Base-by-base conservation (phyloP, 306 rosid species). In the Prunus mume region DNA sequence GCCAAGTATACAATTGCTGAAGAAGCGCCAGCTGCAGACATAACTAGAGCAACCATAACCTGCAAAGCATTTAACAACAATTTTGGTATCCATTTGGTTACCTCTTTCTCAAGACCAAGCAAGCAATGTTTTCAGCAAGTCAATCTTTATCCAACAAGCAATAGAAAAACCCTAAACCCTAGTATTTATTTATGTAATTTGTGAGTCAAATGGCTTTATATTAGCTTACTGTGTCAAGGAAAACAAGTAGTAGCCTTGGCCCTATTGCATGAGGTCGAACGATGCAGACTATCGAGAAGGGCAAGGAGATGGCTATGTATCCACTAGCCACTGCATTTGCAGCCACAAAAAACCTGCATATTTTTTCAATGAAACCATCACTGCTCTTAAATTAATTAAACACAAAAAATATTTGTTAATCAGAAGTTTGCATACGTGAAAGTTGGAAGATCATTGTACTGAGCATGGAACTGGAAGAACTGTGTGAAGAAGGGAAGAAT, bases 401-500 rank as follows among this genome's bases (percentile, higher is more conserved):
- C 41, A 38, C 65, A 51, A 20, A 19, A 13, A 20, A 4, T 64
- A 12, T 9, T 19, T 12, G 50, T 30, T 11, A 11, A 25, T 38
- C 32, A 62, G 28, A 34, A 50, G 25, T 7, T 68, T 18, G 15
- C 66, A 13, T 83, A 90, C 95, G 72, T 12, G 66, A 88, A 84
- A 82, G 83, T 76, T 6, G 92, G 92, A 69, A 90, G 76, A 62
- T 86, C 87, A 79, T 64, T 34, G 77, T 88, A 86, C 68, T 90
- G 54, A 83, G 87, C 96, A 70, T 90, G 88, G 76, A 88, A 90
- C 86, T 90, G 91, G 65, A 90, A 60, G 80, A 90, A 90, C 86
- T 88, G 91, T 1, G 96, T 88, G 86, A 90, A 90, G 86, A 90
- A 90, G 12, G 96, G 92, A 41, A 90, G 91, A 15, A 75, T 69